Conservation (phyloP, 345 rosid genomes). For the Abelmoschus esculentus region DNA sequence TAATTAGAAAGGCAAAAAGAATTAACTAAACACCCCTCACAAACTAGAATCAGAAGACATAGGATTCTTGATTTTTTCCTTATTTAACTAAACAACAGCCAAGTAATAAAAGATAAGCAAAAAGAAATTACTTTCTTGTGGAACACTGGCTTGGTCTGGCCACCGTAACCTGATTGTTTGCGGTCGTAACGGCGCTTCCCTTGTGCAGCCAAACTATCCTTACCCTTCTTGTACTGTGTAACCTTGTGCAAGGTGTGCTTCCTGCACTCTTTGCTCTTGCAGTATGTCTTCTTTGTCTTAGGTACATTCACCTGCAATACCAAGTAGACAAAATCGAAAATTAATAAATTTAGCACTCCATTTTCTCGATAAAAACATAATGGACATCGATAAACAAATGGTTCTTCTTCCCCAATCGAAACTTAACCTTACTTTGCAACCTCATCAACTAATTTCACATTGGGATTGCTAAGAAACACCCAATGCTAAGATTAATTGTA, state of each 20-base stretch:
- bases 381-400: not conserved
- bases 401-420: not conserved
- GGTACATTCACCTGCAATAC: conserved; percentile 69
- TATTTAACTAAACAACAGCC: not conserved
- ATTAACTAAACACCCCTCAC: not conserved
- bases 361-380: not conserved
- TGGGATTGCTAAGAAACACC: not conserved
- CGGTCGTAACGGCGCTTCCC: conserved; percentile 89
- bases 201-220: conserved; percentile 81
- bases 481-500: not conserved
- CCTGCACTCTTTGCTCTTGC: conserved; percentile 59
- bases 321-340: not conserved
- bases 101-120: not conserved
- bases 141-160: conserved; percentile 87
- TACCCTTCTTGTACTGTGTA: conserved; percentile 84
- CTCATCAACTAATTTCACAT: not conserved
- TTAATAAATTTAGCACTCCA: not conserved
- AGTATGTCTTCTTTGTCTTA: conserved; percentile 76
- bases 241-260: conserved; percentile 93
- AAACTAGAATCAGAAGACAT: not conserved
- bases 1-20: not conserved
- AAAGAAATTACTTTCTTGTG: conserved; percentile 63
- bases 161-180: conserved; percentile 84
- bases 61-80: not conserved
- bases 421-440: not conserved